These are phyloP conservation scores for Kalanchoe fedtschenkoi DNA, from an alignment of 164 flowering plant species.

Conservation along the genomic window DNA sequence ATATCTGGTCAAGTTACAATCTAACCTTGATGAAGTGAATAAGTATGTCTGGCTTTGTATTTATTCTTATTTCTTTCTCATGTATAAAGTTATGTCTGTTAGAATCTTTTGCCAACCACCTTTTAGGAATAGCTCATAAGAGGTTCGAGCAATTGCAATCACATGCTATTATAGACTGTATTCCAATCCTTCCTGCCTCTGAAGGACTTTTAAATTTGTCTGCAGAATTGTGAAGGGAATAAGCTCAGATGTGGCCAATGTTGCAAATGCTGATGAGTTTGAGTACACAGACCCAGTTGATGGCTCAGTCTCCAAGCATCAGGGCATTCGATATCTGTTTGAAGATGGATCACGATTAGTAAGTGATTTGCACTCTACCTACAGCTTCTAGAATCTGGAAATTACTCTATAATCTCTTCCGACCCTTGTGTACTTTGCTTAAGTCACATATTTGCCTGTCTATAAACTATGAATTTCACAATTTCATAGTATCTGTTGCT, in stretches of 20 bases:
- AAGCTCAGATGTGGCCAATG: slow-evolving; percentile 59
- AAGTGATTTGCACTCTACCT: too few relatives aligned
- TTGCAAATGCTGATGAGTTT: slow-evolving; percentile 80
- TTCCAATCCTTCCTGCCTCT: too few relatives aligned
- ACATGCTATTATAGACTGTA: too few relatives aligned
- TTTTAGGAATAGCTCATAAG: too few relatives aligned
- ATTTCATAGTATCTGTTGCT: too few relatives aligned
- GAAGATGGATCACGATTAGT: slow-evolving; percentile 95
- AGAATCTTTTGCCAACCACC: too few relatives aligned
- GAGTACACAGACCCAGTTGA: slow-evolving; percentile 98
- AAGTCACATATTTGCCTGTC: too few relatives aligned
- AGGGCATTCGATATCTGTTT: slow-evolving; percentile 86
- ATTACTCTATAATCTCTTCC: neutral
- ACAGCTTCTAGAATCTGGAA: neutral
- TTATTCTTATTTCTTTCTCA: neutral
- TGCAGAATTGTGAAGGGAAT: slow-evolving; percentile 62
- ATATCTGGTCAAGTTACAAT: slow-evolving; percentile 69
- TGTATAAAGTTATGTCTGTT: too few relatives aligned
- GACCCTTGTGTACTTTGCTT: too few relatives aligned
- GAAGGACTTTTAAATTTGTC: too few relatives aligned
- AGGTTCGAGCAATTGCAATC: too few relatives aligned
- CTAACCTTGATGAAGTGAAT: slow-evolving; percentile 65
- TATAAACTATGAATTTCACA: too few relatives aligned
- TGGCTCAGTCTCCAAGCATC: slow-evolving; percentile 92
- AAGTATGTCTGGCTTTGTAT: slow-evolving; percentile 29